phyloP scores from a whole-genome alignment of 2,329 filamentous ascomycete species.

The Hyphodiscus sp. region DNA sequence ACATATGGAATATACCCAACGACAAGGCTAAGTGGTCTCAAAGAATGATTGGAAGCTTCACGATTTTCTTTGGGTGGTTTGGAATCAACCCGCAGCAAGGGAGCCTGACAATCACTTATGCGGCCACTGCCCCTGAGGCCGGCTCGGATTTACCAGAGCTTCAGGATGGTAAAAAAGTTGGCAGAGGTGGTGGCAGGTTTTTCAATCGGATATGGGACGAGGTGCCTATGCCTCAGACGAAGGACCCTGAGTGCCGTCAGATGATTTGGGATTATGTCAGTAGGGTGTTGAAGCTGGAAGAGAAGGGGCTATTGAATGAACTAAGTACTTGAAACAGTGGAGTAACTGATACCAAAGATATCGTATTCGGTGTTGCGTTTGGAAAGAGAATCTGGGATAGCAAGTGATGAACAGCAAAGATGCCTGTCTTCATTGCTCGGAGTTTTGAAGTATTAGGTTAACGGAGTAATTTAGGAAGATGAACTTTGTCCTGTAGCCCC shows the following conservation, averaged over 20 bases:
- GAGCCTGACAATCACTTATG: constrained; percentile 20
- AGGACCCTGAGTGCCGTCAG: constrained; percentile 17
- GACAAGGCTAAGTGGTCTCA: not conserved
- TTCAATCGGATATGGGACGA: constrained; percentile 24
- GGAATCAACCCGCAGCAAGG: constrained; percentile 24
- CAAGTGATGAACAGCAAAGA: no score
- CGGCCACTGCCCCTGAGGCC: constrained; percentile 15
- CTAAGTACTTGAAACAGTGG: not conserved
- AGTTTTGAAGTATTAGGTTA: no score
- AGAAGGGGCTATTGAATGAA: not conserved
- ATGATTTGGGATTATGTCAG: constrained; percentile 20
- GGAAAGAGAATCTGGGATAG: no score
- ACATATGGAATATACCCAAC: constrained; percentile 20
- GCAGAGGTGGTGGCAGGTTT: constrained; percentile 20
- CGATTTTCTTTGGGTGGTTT: not conserved
- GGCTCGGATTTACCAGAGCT: constrained; percentile 1
- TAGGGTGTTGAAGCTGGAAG: constrained; percentile 8
- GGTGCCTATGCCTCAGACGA: constrained; percentile 24
- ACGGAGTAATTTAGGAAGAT: no score
- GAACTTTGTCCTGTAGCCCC: no score
- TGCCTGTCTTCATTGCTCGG: no score
- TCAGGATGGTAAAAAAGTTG: not conserved
- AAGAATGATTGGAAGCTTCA: not conserved
- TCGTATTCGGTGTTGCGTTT: no score
- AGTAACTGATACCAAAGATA: no score